Percentiles rank a stretch among this genome's conserved stretches.
Evolutionary conservation across 1,284 basidiomycete genomes (phyloP).

Genomic region (Vanrija sp.): DNA sequence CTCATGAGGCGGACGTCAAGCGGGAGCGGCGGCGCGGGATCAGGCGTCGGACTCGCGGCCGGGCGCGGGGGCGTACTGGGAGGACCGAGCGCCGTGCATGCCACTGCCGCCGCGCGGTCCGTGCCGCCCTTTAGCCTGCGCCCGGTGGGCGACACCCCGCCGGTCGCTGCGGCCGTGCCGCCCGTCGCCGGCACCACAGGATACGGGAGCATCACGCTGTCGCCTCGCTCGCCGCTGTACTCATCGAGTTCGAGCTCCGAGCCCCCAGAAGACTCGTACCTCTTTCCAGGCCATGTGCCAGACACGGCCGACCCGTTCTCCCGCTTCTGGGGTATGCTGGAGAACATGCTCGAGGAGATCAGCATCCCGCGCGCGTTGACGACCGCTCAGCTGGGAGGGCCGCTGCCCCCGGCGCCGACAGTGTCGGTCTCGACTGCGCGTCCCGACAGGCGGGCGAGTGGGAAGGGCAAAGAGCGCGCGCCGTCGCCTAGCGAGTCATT

Average conservation of each 20-base stretch:
- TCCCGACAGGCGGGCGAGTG: too few relatives aligned
- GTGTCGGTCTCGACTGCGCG: not conserved
- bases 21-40: not conserved
- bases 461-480: not conserved
- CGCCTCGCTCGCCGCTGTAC: slow-evolving; percentile 27
- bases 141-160: slow-evolving; percentile 12
- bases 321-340: slow-evolving; percentile 49
- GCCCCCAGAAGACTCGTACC: slow-evolving; percentile 30
- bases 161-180: slow-evolving; percentile 2
- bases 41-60: slow-evolving; percentile 5
- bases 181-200: not conserved
- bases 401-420: not conserved
- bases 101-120: slow-evolving; percentile 15
- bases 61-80: not conserved
- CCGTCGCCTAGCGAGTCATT: slow-evolving; percentile 35
- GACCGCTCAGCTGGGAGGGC: not conserved
- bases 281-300: slow-evolving; percentile 32
- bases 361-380: slow-evolving; percentile 41
- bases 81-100: slow-evolving; percentile 3
- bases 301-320: slow-evolving; percentile 46
- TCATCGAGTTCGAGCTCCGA: slow-evolving; percentile 38
- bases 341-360: slow-evolving; percentile 47
- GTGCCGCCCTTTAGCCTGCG: slow-evolving; percentile 36
- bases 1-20: not conserved
- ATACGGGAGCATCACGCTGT: not conserved